Conservation (phyloP, 1,284 basidiomycete species). For the Earliella scabrosa region DNA sequence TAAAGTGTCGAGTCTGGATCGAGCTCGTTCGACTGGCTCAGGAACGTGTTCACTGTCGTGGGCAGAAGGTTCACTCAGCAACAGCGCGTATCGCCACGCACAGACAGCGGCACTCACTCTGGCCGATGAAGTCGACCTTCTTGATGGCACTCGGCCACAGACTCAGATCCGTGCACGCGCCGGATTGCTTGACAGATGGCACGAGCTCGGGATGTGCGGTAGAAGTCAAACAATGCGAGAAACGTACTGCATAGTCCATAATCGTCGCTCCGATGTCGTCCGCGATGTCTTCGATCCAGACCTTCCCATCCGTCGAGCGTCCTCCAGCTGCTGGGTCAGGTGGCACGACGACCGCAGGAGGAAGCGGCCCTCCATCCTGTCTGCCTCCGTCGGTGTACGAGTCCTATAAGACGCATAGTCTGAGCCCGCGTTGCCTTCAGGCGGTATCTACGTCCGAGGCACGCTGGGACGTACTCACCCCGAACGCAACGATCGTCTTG, state of each 20-base stretch:
- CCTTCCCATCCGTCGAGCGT: slow-evolving; percentile 39
- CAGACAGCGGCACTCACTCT: slow-evolving; percentile 37
- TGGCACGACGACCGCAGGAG: slow-evolving; percentile 35
- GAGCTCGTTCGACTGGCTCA: slow-evolving; percentile 36
- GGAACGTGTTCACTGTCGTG: slow-evolving; percentile 32
- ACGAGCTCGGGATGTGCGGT: too few relatives aligned
- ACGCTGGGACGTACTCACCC: too few relatives aligned
- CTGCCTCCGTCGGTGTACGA: slow-evolving; percentile 41
- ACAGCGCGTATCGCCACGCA: too few relatives aligned
- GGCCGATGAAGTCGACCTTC: slow-evolving; percentile 38
- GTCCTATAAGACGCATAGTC: slow-evolving; percentile 27
- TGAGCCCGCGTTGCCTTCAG: too few relatives aligned
- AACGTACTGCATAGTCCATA: slow-evolving; percentile 49
- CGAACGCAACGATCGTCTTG: slow-evolving; percentile 46
- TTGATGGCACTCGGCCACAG: slow-evolving; percentile 36
- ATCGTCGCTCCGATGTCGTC: slow-evolving; percentile 37
- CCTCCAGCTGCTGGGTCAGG: slow-evolving; percentile 38
- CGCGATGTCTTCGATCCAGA: slow-evolving; percentile 41
- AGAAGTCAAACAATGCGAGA: too few relatives aligned
- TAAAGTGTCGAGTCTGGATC: slow-evolving; percentile 39
- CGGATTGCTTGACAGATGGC: slow-evolving; percentile 31
- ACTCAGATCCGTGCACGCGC: slow-evolving; percentile 39
- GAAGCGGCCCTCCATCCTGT: slow-evolving; percentile 36
- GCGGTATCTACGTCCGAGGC: too few relatives aligned
- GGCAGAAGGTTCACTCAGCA: too few relatives aligned